Conservation (phyloP, 768 basidiomycete species). For the Rhodosporidiobolus sp. region DNA sequence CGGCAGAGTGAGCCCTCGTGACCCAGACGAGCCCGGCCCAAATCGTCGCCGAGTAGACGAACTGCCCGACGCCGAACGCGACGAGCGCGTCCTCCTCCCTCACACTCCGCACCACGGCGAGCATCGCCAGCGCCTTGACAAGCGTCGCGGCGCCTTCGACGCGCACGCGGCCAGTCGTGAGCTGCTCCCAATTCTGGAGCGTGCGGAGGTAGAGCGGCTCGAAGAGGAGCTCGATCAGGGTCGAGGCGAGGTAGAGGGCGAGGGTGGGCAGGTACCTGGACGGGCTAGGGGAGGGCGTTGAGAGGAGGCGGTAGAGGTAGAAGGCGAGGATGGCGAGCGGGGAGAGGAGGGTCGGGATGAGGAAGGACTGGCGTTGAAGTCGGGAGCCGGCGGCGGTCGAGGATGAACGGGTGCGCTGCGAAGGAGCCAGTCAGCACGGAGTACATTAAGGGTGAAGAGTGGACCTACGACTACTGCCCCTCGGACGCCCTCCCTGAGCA, state of each 20-base stretch:
- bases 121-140: constrained; percentile 67
- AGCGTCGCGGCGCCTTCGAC: constrained; percentile 76
- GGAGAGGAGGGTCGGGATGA: constrained; percentile 55
- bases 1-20: background rate
- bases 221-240: constrained; percentile 69
- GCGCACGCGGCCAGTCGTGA: constrained; percentile 68
- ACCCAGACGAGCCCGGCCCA: constrained; percentile 1
- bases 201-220: constrained; percentile 80
- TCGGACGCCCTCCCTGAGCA: constrained; percentile 88
- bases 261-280: constrained; percentile 62
- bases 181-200: constrained; percentile 58
- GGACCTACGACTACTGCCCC: constrained; percentile 75
- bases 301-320: constrained; percentile 58
- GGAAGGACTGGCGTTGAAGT: background rate
- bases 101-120: constrained; percentile 58
- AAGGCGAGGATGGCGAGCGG: constrained; percentile 67
- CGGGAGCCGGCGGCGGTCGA: background rate
- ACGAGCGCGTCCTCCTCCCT: constrained; percentile 60
- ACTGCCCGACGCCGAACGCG: constrained; percentile 82
- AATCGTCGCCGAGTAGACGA: constrained; percentile 61
- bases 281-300: constrained; percentile 53
- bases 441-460: background rate
- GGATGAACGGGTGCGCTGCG: background rate
- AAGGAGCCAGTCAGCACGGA: background rate
- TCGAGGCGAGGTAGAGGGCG: constrained; percentile 67